Conservation (phyloP, 228 moss, liverwort and hornwort species). For the Sphagnum fallax region DNA sequence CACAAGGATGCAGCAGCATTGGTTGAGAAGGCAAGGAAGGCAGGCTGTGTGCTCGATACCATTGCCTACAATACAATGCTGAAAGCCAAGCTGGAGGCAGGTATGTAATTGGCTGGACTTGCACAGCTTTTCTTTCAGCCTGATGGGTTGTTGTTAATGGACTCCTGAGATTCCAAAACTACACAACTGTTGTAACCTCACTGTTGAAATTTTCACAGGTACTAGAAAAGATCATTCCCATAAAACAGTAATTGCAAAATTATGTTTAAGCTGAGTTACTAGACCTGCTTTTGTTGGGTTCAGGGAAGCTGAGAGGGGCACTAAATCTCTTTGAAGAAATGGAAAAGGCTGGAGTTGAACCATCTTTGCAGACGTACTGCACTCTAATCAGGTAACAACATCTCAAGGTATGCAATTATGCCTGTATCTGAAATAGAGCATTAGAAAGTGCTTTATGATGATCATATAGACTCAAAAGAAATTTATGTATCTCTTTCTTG, state of each 20-base stretch:
- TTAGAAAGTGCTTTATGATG: no score
- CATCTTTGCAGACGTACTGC: constrained; percentile 65
- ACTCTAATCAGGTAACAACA: constrained; percentile 68
- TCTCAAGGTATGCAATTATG: no score
- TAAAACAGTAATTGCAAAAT: no score
- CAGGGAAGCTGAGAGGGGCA: constrained; percentile 75
- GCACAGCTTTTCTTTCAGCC: neutral
- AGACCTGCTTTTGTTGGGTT: no score
- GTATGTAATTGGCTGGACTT: constrained; percentile 15
- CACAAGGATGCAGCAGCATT: constrained; percentile 46
- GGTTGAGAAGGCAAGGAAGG: constrained; percentile 56
- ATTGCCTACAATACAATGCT: constrained; percentile 80
- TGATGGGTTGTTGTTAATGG: neutral
- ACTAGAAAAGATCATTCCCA: no score
- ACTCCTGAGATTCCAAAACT: neutral
- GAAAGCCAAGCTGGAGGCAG: constrained; percentile 73
- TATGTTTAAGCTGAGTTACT: no score
- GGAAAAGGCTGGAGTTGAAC: constrained; percentile 42
- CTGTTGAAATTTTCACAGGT: no score
- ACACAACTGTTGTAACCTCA: no score
- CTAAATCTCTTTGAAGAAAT: constrained; percentile 51
- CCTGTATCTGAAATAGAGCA: no score
- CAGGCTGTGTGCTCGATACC: constrained; percentile 61
- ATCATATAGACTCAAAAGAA: no score
- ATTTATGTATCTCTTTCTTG: no score